These are phyloP conservation scores for Citrullus amarus DNA, from an alignment of 306 rosid genomes.

Conservation along the genomic window DNA sequence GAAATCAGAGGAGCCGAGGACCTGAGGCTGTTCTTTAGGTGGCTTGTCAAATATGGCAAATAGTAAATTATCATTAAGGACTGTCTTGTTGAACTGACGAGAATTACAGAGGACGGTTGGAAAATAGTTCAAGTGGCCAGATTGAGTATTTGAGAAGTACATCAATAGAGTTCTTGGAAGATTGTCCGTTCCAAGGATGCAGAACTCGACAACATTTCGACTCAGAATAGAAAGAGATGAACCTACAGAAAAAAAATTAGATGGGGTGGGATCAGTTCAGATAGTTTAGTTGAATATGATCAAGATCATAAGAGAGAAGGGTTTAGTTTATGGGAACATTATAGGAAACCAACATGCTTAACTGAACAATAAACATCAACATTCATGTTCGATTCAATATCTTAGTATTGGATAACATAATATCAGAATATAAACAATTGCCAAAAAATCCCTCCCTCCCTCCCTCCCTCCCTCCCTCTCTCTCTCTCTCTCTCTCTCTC, in stretches of 20 bases:
- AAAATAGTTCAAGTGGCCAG: slow-evolving; percentile 64
- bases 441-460: not conserved
- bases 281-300: not conserved
- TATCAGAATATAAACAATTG: not conserved
- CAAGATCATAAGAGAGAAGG: not conserved
- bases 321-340: not conserved
- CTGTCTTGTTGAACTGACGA: slow-evolving; percentile 50
- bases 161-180: slow-evolving; percentile 76
- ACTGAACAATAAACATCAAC: not conserved
- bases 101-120: slow-evolving; percentile 85
- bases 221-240: slow-evolving; percentile 60
- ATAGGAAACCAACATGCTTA: not conserved
- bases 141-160: slow-evolving; percentile 84
- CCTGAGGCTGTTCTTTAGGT: slow-evolving; percentile 21
- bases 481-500: no score
- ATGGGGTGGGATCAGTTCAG: slow-evolving; percentile 7
- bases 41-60: slow-evolving; percentile 29
- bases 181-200: slow-evolving; percentile 72
- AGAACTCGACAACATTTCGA: slow-evolving; percentile 69
- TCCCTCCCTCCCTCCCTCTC: no score
- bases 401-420: not conserved
- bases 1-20: slow-evolving; percentile 35
- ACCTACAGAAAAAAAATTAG: slow-evolving; percentile 36
- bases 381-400: not conserved
- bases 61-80: slow-evolving; percentile 61